Conservation (phyloP, 352 stramenopile genomes). For the Phytophthora sansomeana region DNA sequence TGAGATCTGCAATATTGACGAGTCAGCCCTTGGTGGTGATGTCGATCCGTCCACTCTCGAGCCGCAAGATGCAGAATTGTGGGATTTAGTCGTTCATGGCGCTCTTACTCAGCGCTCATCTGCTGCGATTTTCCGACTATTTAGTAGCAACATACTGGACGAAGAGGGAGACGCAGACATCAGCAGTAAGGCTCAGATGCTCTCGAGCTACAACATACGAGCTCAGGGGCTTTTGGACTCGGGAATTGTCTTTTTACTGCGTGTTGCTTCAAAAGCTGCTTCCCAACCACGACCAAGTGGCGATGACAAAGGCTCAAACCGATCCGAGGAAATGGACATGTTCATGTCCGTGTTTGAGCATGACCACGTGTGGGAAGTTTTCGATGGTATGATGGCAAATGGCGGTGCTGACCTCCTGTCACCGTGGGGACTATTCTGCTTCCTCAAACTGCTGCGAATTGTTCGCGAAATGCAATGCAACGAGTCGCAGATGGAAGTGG, state of each 20-base stretch:
- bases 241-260: constrained; percentile 69
- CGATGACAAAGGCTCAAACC: constrained; percentile 4
- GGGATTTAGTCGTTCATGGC: constrained; percentile 58
- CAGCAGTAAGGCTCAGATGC: constrained; percentile 51
- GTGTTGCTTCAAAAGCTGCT: constrained; percentile 62
- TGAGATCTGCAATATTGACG: constrained; percentile 59
- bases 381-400: constrained; percentile 54
- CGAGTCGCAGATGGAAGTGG: constrained; percentile 47
- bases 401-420: constrained; percentile 76
- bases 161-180: constrained; percentile 5
- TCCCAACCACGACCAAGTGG: constrained; percentile 24
- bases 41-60: constrained; percentile 19
- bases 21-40: constrained; percentile 32
- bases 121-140: constrained; percentile 56
- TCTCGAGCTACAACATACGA: constrained; percentile 76
- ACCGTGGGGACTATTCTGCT: constrained; percentile 86
- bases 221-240: constrained; percentile 72
- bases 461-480: constrained; percentile 73
- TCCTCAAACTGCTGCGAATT: constrained; percentile 82
- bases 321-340: constrained; percentile 38
- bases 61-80: constrained; percentile 45
- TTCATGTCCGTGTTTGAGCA: constrained; percentile 59
- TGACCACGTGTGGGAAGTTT: constrained; percentile 54
- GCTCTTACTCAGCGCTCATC: constrained; percentile 41
- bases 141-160: constrained; percentile 42